Evolutionary conservation across 257 asterid species (phyloP).

Genomic region (Plantago ovata): DNA sequence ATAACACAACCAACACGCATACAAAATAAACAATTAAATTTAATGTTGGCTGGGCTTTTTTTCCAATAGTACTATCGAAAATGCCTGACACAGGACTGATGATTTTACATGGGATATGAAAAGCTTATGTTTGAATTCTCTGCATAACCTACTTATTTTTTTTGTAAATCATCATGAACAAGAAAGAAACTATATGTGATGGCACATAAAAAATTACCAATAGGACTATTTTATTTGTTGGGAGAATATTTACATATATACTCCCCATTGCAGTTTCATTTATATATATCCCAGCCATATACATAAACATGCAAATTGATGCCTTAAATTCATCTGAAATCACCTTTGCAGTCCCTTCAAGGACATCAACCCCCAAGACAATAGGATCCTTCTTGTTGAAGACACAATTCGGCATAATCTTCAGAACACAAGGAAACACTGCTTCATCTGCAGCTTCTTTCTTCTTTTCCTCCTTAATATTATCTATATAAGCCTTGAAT

Average conservation of each 20-base stretch:
- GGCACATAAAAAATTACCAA: not conserved
- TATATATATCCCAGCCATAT: not conserved
- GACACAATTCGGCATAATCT: slow-evolving; percentile 77
- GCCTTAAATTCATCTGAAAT: slow-evolving; percentile 1
- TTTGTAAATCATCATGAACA: too few species aligned
- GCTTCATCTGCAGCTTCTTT: slow-evolving; percentile 91
- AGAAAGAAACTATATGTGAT: too few species aligned
- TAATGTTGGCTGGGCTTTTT: too few species aligned
- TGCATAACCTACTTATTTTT: too few species aligned
- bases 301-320: not conserved
- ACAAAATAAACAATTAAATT: too few species aligned
- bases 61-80: too few species aligned
- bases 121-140: too few species aligned
- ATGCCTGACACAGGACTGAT: too few species aligned
- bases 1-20: too few species aligned
- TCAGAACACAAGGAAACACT: slow-evolving; percentile 91
- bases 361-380: slow-evolving; percentile 85
- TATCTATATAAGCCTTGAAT: slow-evolving; percentile 89
- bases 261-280: not conserved
- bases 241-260: not conserved
- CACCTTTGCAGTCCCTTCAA: slow-evolving; percentile 86
- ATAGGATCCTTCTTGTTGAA: slow-evolving; percentile 97
- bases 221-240: not conserved
- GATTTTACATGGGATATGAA: too few species aligned
- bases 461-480: slow-evolving; percentile 92